A percentile compares a stretch with the other conserved stretches of the same genome.
phyloP scores from a whole-genome alignment of 306 rosid genomes.

The Cicer judaicum region DNA sequence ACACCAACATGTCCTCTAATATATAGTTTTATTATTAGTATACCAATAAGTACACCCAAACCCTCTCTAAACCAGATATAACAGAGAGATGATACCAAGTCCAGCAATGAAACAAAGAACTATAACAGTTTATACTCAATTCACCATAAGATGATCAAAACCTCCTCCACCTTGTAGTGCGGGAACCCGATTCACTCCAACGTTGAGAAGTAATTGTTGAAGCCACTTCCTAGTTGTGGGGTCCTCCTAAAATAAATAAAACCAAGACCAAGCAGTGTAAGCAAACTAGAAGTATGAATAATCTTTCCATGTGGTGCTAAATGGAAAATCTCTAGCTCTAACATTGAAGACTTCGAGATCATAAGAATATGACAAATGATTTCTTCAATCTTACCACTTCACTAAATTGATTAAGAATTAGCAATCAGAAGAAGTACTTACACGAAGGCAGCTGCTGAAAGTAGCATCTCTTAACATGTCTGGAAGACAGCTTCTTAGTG shows the following conservation, averaged over 20 bases:
- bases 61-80: slow-evolving; percentile 17
- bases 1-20: background rate
- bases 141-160: slow-evolving; percentile 84
- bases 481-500: slow-evolving; percentile 90
- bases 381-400: background rate
- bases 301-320: background rate
- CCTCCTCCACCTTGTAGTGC: slow-evolving; percentile 85
- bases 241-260: slow-evolving; percentile 69
- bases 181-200: slow-evolving; percentile 71
- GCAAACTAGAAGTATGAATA: slow-evolving; percentile 23
- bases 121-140: slow-evolving; percentile 35
- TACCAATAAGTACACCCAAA: slow-evolving; percentile 28
- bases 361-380: background rate
- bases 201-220: slow-evolving; percentile 81
- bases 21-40: background rate
- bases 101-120: slow-evolving; percentile 21
- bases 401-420: background rate
- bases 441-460: slow-evolving; percentile 84
- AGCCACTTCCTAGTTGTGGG: slow-evolving; percentile 93
- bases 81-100: background rate
- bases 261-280: slow-evolving; percentile 19
- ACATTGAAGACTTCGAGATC: slow-evolving; percentile 4
- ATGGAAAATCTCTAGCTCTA: slow-evolving; percentile 24
- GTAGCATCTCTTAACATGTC: slow-evolving; percentile 90
- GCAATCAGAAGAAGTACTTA: slow-evolving; percentile 49